Percentiles rank a stretch among this genome's conserved stretches.
Evolutionary conservation across 192 early-diverging fungal species (phyloP).

Genomic region (Jimgerdemannia lactiflua): DNA sequence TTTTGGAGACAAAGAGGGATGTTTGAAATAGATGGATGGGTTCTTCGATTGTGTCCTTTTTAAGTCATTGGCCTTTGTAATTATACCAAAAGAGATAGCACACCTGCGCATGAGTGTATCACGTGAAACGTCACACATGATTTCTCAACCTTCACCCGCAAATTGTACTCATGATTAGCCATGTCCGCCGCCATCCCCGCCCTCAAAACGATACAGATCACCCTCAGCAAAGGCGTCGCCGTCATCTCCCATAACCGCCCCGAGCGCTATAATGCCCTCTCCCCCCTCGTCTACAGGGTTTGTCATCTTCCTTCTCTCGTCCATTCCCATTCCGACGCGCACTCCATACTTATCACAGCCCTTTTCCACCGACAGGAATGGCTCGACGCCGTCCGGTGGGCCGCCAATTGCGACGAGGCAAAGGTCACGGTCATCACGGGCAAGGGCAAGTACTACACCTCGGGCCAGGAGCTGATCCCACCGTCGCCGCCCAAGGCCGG

Average conservation of each 20-base stretch:
- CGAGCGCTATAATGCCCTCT: constrained; percentile 54
- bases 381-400: constrained; percentile 55
- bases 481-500: constrained; percentile 41
- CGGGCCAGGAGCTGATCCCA: constrained; percentile 49
- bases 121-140: too few species aligned
- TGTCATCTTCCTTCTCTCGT: neutral
- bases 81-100: too few species aligned
- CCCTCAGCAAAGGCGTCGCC: constrained; percentile 53
- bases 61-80: too few species aligned
- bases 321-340: neutral
- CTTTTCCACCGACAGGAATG: constrained; percentile 37
- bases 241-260: constrained; percentile 65
- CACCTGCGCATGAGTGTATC: too few species aligned
- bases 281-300: constrained; percentile 47
- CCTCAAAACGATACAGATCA: constrained; percentile 45
- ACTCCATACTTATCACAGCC: neutral
- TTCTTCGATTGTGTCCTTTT: too few species aligned
- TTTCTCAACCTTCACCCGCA: too few species aligned
- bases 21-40: too few species aligned
- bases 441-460: constrained; percentile 59
- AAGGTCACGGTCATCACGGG: constrained; percentile 63
- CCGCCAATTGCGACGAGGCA: constrained; percentile 38
- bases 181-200: constrained; percentile 17
- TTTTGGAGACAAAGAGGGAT: too few species aligned
- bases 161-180: neutral